These are phyloP conservation scores for Funneliformis geosporum DNA, from an alignment of 192 early-diverging fungal species.

Conservation along the genomic window DNA sequence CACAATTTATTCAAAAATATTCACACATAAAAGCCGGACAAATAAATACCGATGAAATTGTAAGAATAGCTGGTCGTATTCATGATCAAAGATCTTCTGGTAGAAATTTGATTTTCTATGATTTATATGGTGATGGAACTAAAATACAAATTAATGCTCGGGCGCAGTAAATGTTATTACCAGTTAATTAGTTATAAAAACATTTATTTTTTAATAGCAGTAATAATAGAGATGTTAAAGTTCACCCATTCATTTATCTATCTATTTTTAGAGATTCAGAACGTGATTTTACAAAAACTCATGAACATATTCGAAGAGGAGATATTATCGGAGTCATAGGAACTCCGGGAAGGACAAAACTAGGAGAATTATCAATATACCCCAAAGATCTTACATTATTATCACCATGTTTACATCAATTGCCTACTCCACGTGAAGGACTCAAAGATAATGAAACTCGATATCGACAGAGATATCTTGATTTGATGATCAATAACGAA, in stretches of 20 bases:
- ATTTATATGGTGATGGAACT: constrained; percentile 88
- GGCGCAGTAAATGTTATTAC: constrained; percentile 57
- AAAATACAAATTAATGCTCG: constrained; percentile 94
- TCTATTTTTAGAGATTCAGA: constrained; percentile 43
- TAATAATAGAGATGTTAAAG: too few relatives aligned
- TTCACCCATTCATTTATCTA: neutral
- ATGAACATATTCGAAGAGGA: constrained; percentile 84
- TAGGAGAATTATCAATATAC: constrained; percentile 94
- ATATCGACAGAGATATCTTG: constrained; percentile 97
- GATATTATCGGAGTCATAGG: constrained; percentile 97
- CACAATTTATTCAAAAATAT: constrained; percentile 88
- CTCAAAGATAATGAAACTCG: constrained; percentile 96
- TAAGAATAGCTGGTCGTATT: constrained; percentile 88
- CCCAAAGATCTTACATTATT: constrained; percentile 85
- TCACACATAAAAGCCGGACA: constrained; percentile 67
- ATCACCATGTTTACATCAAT: constrained; percentile 91
- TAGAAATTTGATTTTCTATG: constrained; percentile 92
- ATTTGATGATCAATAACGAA: constrained; percentile 97
- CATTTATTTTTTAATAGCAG: neutral
- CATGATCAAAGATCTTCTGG: constrained; percentile 92
- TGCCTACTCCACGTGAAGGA: constrained; percentile 92
- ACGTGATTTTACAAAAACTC: constrained; percentile 75
- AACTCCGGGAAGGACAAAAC: constrained; percentile 84
- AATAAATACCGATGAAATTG: constrained; percentile 57
- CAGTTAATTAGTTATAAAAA: neutral